Evolutionary conservation across 75 land plant species (phyloP), one percentile per base, ranked within the genome.

Genomic region (Adiantum capillusveneris): DNA sequence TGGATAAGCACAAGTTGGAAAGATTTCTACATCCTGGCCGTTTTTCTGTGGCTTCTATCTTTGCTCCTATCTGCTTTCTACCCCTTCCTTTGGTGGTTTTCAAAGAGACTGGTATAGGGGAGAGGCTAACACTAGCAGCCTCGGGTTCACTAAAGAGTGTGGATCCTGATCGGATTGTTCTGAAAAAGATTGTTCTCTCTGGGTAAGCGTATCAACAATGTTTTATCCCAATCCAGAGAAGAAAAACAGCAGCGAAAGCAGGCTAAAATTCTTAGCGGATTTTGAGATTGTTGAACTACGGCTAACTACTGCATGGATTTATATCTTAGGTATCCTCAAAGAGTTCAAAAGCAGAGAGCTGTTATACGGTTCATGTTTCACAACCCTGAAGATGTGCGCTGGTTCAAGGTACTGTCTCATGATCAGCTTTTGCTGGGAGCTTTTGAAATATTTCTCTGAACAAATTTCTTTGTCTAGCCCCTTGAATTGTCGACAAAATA

Each of bases 1-100:
- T 83, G 46, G 88, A 94, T 64, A 89, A 88, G 75, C 94, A 92
- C 65, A 92, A 88, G 67, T 79, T 87, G 81, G 97, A 94, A 69
- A 82, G 85, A 56, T 94, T 94, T 70, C 81, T 94, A 34, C 96
- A 89, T 67, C 78, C 87, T 59, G 98, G 98, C 16, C 71, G 84
- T 17, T 89, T 89, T 58, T 71, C 81, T 12, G 41, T 94, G 19
- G 98, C 98, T 39, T 89, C 98, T 19, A 62, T 89, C 22, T 87
- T 79, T 79, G 86, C 84, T 22, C 97, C 97, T 12, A 72, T 92
- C 29, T 81, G 70, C 30, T 84, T 92, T 70, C 82, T 84, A 50
- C 75, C 86, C 28, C 70, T 76, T 44, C 93, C 89, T 25, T 61
- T 90, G 37, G 62, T 90, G 45, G 88, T 62, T 13, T 74, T 92